These are phyloP conservation scores for Fennellomyces sp. DNA, from an alignment of 371 early-diverging fungal species.

Conservation along the genomic window DNA sequence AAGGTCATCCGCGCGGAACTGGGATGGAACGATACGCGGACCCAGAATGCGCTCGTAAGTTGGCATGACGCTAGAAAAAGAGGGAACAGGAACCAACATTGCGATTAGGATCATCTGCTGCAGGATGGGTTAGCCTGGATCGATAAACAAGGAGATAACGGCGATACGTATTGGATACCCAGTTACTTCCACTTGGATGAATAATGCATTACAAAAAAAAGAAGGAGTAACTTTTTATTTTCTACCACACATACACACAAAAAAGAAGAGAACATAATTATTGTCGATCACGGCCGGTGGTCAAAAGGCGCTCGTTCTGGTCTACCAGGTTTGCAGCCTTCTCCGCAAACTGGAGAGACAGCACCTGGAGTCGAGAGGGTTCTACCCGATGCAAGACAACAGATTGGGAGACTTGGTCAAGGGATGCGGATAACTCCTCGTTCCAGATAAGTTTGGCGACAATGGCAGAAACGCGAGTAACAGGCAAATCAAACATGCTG, in stretches of 20 bases:
- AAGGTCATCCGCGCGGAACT: conserved; percentile 50
- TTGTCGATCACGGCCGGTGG: conserved; percentile 25
- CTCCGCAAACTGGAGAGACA: conserved; percentile 86
- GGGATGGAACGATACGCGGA: conserved; percentile 69
- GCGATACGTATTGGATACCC: conserved; percentile 79
- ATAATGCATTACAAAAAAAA: neutral
- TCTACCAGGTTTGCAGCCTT: conserved; percentile 90
- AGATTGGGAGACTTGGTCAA: conserved; percentile 80
- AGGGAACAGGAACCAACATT: neutral
- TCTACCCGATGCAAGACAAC: conserved; percentile 86
- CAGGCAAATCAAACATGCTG: conserved; percentile 83
- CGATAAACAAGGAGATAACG: conserved; percentile 61
- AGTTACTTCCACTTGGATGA: conserved; percentile 63
- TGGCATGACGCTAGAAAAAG: neutral
- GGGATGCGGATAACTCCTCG: conserved; percentile 85
- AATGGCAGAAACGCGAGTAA: conserved; percentile 69
- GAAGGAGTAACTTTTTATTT: neutral
- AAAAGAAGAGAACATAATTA: conserved; percentile 8
- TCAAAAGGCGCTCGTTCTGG: conserved; percentile 88
- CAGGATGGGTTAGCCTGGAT: conserved; percentile 87
- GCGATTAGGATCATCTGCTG: conserved; percentile 67
- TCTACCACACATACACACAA: neutral
- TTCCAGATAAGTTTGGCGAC: conserved; percentile 93
- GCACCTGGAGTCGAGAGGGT: conserved; percentile 82
- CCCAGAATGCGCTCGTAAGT: conserved; percentile 47